Evolutionary conservation across 345 rosid genomes (phyloP).

Genomic region (Draba incana): DNA sequence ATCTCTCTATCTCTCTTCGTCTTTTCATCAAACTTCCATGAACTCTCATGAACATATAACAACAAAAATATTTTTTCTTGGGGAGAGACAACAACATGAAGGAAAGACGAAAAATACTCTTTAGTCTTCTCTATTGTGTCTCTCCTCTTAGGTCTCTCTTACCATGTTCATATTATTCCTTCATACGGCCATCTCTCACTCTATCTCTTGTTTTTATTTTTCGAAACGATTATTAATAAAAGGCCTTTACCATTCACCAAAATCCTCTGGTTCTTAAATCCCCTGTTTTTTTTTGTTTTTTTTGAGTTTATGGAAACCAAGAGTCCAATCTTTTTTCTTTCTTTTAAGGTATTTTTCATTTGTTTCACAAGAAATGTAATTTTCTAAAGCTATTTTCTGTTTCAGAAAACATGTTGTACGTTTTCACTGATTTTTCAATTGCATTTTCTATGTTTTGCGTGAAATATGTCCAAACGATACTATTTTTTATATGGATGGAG

Average conservation of each 20-base stretch:
- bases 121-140: constrained; percentile 31
- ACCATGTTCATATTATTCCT: constrained; percentile 40
- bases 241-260: constrained; percentile 32
- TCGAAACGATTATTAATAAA: constrained; percentile 20
- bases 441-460: too few relatives aligned
- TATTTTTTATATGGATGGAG: too few relatives aligned
- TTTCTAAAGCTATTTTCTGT: too few relatives aligned
- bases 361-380: too few relatives aligned
- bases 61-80: not conserved
- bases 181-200: constrained; percentile 29
- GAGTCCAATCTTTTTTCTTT: not conserved
- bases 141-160: constrained; percentile 43
- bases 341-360: not conserved
- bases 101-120: constrained; percentile 33
- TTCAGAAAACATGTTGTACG: too few relatives aligned
- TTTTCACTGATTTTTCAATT: too few relatives aligned
- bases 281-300: not conserved
- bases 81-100: constrained; percentile 27
- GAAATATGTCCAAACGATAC: too few relatives aligned
- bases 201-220: not conserved
- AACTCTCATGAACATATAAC: constrained; percentile 36
- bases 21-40: constrained; percentile 32
- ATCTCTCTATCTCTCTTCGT: constrained; percentile 26
- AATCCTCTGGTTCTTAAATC: not conserved
- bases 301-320: not conserved